Base-by-base conservation (phyloP, 257 asterid genomes). In the Handroanthus guayacan region DNA sequence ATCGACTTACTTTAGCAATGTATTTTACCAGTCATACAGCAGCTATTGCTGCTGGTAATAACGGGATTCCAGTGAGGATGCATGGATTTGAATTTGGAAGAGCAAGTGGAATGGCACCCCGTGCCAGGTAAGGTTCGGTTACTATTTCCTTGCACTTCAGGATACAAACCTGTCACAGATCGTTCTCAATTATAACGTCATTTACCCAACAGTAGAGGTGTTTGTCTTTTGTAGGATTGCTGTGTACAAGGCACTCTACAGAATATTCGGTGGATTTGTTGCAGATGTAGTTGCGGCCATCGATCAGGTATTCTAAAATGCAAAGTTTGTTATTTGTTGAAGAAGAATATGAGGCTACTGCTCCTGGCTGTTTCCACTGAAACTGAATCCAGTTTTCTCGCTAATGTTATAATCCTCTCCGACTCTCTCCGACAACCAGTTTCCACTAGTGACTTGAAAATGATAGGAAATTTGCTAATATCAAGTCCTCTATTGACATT, bases 101-200 rank as follows among this genome's bases (percentile, higher is more conserved):
- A 87, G 99, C 99, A 55, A 95, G 99, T 87, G 99, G 99, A 77
- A 95, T 95, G 99, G 99, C 99, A 74, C 99, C 99, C 41, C 98
- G 99, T 67, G 99, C 99, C 39, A 91, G 99, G 99, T 90, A 75
- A 78, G 79, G 4, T 74, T 48, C 56, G 65, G 9, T 34, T 50
- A 60, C 65, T 63, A 39, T 10, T 25, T 67, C 14, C 62, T 75
- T 56, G 76, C 31, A 62, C 70, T 47, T 58, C 55, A 9, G 14
- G 63, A 36, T 7, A 7, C 47, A 20, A 61, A 56, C 52, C 72
- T 56, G 36, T 16, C 45, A 11, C 11, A 8, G 18, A 57, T 20
- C n/a, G 38, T 77, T 79, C 74, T 58, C 25, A 16, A 14, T 52
- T 51, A 58, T 43, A 71, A 43, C 8, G 54, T 61, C 64, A 16